Evolutionary conservation across 805 yeast species (phyloP), one percentile per base, ranked within the genome.

Genomic region (Candida pseudofarinosa): DNA sequence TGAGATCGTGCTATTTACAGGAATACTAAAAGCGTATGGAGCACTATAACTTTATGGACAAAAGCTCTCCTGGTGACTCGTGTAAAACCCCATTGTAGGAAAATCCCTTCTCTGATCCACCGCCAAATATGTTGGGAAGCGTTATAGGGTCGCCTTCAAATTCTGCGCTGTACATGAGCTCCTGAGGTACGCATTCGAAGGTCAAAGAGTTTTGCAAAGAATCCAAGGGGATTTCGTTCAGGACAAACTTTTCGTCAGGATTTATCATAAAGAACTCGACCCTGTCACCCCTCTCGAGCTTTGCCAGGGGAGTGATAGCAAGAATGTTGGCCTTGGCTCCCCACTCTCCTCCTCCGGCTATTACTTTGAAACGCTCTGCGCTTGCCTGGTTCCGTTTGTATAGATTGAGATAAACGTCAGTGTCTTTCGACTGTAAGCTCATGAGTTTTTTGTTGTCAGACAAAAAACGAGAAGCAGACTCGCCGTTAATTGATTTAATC

Each of bases 311-410:
- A 20, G 83, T 83, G 10, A 83, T 56, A 1, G 80, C 89, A n/a
- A 83, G 66, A 56, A 80, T 76, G 28, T 77, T 77, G 2, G 85
- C 80, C 43, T 83, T 76, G 20, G 81, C 77, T 1, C 88, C 86
- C 88, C 88, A 83, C 2, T 83, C 81, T 2, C 88, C 84, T 2
- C 89, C 89, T 3, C 89, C 89, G 4, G 87, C 89, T 30, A 80
- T 69, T 16, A 83, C 80, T 53, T 77, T 75, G 56, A 64, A 75
- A 41, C 71, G 63, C 41, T 56, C 52, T 3, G 59, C 53, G 0
- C 18, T 33, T 13, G 18, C 38, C 17, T 31, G 39, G 4, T 42
- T 45, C 15, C 35, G 45, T 19, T 52, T 44, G 41, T 48, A 50
- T 12, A 71, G 28, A 44, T 64, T 65, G 5, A 65, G 73, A 45